phyloP scores from a whole-genome alignment of 805 yeast genomes.

The Wickerhamomyces tratensis region DNA sequence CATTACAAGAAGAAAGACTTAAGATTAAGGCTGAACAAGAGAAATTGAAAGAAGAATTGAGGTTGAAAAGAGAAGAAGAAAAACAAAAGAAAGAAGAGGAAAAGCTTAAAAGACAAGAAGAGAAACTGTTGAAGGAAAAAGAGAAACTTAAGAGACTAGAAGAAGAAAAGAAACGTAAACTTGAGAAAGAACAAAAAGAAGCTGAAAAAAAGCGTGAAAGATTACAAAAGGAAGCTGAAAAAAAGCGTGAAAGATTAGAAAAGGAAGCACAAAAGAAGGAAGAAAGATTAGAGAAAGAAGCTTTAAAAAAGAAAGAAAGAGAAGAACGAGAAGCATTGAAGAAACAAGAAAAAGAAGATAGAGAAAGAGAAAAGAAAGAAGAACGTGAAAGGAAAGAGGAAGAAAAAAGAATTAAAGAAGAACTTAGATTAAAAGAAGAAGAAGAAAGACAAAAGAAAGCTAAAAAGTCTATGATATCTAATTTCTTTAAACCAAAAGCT shows the following conservation, averaged over 20 bases:
- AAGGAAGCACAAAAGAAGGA: slow-evolving; percentile 15
- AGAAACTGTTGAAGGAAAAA: slow-evolving; percentile 1
- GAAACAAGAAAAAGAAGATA: slow-evolving; percentile 18
- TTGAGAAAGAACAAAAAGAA: slow-evolving; percentile 13
- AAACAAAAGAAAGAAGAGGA: slow-evolving; percentile 12
- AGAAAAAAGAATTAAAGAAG: slow-evolving; percentile 27
- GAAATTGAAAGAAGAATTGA: slow-evolving; percentile 9
- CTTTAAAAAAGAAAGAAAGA: slow-evolving; percentile 6
- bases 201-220: slow-evolving; percentile 9
- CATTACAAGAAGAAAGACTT: neutral
- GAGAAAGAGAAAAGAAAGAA: slow-evolving; percentile 20
- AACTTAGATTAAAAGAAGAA: slow-evolving; percentile 23
- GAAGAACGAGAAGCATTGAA: slow-evolving; percentile 12
- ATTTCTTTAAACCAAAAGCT: slow-evolving; percentile 19
- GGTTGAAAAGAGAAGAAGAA: slow-evolving; percentile 13
- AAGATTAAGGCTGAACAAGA: neutral
- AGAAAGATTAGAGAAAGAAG: slow-evolving; percentile 5
- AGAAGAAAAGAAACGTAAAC: slow-evolving; percentile 10
- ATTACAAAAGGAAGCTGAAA: slow-evolving; percentile 11
- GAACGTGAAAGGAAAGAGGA: slow-evolving; percentile 22
- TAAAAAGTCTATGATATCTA: slow-evolving; percentile 19
- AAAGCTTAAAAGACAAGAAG: slow-evolving; percentile 4
- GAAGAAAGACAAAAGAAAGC: slow-evolving; percentile 11
- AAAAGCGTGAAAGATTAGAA: slow-evolving; percentile 1
- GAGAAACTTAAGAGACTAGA: slow-evolving; percentile 3